Evolutionary conservation across 805 yeast genomes (phyloP).

Genomic region (Candida tibetensis): DNA sequence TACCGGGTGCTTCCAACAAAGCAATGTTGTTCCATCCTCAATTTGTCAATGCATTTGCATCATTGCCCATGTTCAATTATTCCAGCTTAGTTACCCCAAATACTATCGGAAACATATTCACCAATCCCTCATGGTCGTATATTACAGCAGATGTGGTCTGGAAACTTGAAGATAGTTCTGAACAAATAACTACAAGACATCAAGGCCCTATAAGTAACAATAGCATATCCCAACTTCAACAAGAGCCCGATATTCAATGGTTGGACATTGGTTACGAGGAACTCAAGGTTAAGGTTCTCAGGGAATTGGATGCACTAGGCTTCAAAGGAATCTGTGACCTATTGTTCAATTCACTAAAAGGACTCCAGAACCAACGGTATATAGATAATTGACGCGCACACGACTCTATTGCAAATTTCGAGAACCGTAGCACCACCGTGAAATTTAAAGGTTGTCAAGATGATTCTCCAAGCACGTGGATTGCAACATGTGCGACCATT

Average conservation of each 20-base stretch:
- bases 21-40: conserved; percentile 37
- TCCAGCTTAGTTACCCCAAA: conserved; percentile 26
- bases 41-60: conserved; percentile 30
- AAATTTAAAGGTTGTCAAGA: not conserved
- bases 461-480: not conserved
- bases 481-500: not conserved
- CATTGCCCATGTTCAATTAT: conserved; percentile 28
- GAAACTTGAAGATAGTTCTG: conserved; percentile 42
- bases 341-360: conserved; percentile 52
- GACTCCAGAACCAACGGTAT: conserved; percentile 33
- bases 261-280: conserved; percentile 41
- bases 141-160: conserved; percentile 44
- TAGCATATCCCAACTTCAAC: conserved; percentile 32
- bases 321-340: conserved; percentile 50
- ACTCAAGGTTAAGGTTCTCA: conserved; percentile 44
- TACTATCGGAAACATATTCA: conserved; percentile 43
- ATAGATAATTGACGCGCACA: not conserved
- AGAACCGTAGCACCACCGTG: too few species aligned
- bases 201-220: conserved; percentile 53
- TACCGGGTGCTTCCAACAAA: conserved; percentile 27
- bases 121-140: conserved; percentile 50
- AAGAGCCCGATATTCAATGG: conserved; percentile 35
- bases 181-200: conserved; percentile 35
- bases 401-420: not conserved
- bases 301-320: conserved; percentile 40